These are phyloP conservation scores for Dactylellina haptotyla DNA, from an alignment of 2,329 filamentous ascomycete genomes.

Conservation along the genomic window DNA sequence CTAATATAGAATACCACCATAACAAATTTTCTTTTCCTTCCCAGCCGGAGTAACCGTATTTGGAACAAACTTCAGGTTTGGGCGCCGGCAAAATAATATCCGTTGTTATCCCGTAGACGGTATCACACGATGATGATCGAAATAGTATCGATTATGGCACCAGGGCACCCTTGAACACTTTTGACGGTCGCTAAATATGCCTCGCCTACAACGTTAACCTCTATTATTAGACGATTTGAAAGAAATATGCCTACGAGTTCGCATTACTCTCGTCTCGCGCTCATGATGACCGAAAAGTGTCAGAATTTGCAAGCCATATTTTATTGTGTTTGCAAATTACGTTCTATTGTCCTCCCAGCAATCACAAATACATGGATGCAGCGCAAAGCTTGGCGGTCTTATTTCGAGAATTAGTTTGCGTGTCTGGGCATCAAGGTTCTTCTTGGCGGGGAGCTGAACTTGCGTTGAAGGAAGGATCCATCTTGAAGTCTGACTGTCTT, in stretches of 20 bases:
- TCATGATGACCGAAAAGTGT: background rate
- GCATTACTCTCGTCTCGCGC: too few species aligned
- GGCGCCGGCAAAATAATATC: background rate
- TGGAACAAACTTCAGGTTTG: background rate
- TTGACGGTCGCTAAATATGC: background rate
- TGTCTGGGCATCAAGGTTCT: too few species aligned
- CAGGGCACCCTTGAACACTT: background rate
- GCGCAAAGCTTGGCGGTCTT: background rate
- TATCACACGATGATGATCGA: background rate
- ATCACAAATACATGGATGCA: constrained; percentile 24
- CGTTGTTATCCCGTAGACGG: background rate
- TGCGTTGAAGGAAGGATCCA: too few species aligned
- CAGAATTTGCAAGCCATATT: constrained; percentile 21
- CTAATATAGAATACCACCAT: too few species aligned
- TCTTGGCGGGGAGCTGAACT: too few species aligned
- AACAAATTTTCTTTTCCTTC: background rate
- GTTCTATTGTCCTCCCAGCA: background rate
- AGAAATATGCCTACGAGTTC: too few species aligned
- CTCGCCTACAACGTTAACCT: background rate
- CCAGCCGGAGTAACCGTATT: background rate
- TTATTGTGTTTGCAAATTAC: constrained; percentile 9
- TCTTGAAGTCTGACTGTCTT: too few species aligned
- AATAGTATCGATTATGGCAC: background rate
- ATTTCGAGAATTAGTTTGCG: too few species aligned
- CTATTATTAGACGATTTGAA: background rate